phyloP scores from a whole-genome alignment of 2,329 filamentous ascomycete genomes.

The Lachnellula subtilissima region DNA sequence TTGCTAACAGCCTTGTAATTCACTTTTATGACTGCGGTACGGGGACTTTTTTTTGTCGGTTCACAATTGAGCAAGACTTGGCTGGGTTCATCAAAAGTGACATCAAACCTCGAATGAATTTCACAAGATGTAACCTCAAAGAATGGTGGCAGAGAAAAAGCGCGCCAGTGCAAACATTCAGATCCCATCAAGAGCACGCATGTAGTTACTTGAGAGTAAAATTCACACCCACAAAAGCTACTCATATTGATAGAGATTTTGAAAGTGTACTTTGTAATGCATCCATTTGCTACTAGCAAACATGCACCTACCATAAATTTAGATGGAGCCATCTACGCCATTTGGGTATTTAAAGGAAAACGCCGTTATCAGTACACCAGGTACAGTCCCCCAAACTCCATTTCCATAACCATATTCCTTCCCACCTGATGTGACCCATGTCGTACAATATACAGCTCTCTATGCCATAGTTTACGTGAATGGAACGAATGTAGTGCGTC shows the following conservation, averaged over 20 bases:
- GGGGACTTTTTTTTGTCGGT: no score
- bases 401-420: not conserved
- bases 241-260: not conserved
- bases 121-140: no score
- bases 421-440: not conserved
- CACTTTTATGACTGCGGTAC: no score
- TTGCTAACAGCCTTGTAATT: no score
- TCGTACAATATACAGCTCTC: not conserved
- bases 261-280: not conserved
- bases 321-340: not conserved
- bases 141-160: no score
- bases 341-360: not conserved
- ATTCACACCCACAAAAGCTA: not conserved
- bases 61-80: no score
- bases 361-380: not conserved
- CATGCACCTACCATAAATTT: not conserved
- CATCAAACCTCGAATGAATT: no score
- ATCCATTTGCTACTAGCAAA: constrained; percentile 1
- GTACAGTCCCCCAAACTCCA: not conserved
- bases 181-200: not conserved
- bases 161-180: no score
- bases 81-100: no score
- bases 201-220: not conserved
- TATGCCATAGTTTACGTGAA: constrained; percentile 16
- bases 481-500: constrained; percentile 29